A percentile compares a stretch with the other conserved stretches of the same genome.
Evolutionary conservation across 371 early-diverging fungal species (phyloP).

Genomic region (Fennellomyces sp.): DNA sequence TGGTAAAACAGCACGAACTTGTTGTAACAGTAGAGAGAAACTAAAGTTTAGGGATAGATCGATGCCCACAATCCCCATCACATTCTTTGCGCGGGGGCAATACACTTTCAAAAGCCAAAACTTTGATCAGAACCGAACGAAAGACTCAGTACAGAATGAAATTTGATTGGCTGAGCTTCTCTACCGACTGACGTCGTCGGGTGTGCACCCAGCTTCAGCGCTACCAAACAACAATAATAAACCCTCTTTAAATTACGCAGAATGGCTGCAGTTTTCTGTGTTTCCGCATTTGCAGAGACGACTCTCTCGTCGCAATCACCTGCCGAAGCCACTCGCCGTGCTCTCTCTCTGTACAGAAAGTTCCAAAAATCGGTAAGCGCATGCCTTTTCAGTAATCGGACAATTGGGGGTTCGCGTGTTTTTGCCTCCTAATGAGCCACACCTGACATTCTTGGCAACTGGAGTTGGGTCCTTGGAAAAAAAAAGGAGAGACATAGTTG

Average conservation of each 20-base stretch:
- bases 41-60: too few relatives aligned
- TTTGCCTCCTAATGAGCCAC: not conserved
- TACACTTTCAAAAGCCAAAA: too few relatives aligned
- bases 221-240: slow-evolving; percentile 1
- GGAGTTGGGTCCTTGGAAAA: not conserved
- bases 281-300: slow-evolving; percentile 52
- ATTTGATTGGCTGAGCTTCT: too few relatives aligned
- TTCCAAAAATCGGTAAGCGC: slow-evolving; percentile 67
- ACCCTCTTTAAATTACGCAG: not conserved
- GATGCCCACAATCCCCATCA: too few relatives aligned
- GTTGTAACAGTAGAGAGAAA: too few relatives aligned
- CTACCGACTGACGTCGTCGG: too few relatives aligned
- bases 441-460: not conserved
- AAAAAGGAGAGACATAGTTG: not conserved
- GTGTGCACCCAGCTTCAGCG: too few relatives aligned
- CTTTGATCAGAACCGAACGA: too few relatives aligned
- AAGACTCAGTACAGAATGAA: too few relatives aligned
- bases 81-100: too few relatives aligned
- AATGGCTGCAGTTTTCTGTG: slow-evolving; percentile 40
- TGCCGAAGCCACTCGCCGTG: slow-evolving; percentile 59
- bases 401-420: not conserved
- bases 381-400: not conserved
- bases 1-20: too few relatives aligned
- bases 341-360: slow-evolving; percentile 63
- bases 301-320: slow-evolving; percentile 64